These are phyloP conservation scores for Eimeria necatrix DNA, from an alignment of 169 alveolate genomes.

Conservation along the genomic window DNA sequence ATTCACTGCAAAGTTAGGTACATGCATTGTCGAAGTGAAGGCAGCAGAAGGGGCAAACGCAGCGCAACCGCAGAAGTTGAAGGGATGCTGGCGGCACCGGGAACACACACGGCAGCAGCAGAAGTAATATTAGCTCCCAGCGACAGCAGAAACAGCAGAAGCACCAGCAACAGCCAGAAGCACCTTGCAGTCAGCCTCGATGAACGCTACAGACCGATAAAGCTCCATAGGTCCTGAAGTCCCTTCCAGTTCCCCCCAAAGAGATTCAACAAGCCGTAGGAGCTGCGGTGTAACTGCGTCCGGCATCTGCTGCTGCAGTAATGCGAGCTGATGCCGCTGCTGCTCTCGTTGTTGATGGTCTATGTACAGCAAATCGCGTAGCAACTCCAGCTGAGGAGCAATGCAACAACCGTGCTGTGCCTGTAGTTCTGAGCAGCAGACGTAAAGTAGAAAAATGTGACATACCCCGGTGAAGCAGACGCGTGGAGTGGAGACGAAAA, in stretches of 20 bases:
- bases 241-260: constrained; percentile 38
- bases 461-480: background rate
- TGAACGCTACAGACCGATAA: constrained; percentile 67
- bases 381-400: constrained; percentile 78
- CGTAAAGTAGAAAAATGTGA: background rate
- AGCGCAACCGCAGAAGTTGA: background rate
- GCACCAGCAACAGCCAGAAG: background rate
- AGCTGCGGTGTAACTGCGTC: constrained; percentile 74
- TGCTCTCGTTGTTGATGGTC: constrained; percentile 63
- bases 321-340: constrained; percentile 51
- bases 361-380: constrained; percentile 64
- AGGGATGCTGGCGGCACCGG: background rate
- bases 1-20: background rate
- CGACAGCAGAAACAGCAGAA: background rate
- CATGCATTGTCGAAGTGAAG: background rate
- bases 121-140: background rate
- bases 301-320: constrained; percentile 37
- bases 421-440: constrained; percentile 26
- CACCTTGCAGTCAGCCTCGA: constrained; percentile 79
- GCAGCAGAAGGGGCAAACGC: background rate
- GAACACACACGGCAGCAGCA: background rate
- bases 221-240: constrained; percentile 5
- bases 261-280: constrained; percentile 9
- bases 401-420: constrained; percentile 71
- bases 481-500: background rate